Evolutionary conservation across 257 asterid genomes (phyloP), one percentile per base, ranked within the genome.

Genomic region (Solanum ossicruentum): DNA sequence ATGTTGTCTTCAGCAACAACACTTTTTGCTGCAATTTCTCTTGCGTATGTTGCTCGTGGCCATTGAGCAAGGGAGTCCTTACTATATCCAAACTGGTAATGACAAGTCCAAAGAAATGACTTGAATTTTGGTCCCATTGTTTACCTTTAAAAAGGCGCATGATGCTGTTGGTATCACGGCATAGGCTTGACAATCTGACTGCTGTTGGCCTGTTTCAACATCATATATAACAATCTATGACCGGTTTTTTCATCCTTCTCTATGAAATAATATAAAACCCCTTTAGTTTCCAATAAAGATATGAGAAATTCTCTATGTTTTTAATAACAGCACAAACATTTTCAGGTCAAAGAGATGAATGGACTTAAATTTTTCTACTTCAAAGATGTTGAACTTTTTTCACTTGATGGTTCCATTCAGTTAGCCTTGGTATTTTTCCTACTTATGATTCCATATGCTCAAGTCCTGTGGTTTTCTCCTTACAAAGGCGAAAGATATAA

Each of bases 1-100:
- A 10, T 86, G 16, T 20, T 92, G 82, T 92, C 98, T 45, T 96
- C 98, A 3, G 96, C 96, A 18, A 93, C 98, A 8, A 88, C 98
- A 15, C 58, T 94, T 32, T 54, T 93, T 36, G 97, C 98, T 45
- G 97, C 97, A 0, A 54, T 89, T 77, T 88, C 95, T 67, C 88
- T 96, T 28, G 96, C 94, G 0, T 94, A 91, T 36, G 87, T 87
- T 78, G 93, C 94, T 71, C 91, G 93, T 3, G 91, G 93, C 21
- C 98, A 87, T 85, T 92, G 90, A 91, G 66, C 49, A 73, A 55
- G 80, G 51, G 84, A 55, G 67, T 79, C 45, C 43, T 79, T 51
- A 26, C 26, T 49, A 21, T 75, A 75, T 23, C 43, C 61, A 47
- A 23, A 49, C 15, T 47, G 61, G n/a, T 75, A 13, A 49, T 12